Evolutionary conservation across 768 basidiomycete species (phyloP).

Genomic region (Favolaschia claudopus): DNA sequence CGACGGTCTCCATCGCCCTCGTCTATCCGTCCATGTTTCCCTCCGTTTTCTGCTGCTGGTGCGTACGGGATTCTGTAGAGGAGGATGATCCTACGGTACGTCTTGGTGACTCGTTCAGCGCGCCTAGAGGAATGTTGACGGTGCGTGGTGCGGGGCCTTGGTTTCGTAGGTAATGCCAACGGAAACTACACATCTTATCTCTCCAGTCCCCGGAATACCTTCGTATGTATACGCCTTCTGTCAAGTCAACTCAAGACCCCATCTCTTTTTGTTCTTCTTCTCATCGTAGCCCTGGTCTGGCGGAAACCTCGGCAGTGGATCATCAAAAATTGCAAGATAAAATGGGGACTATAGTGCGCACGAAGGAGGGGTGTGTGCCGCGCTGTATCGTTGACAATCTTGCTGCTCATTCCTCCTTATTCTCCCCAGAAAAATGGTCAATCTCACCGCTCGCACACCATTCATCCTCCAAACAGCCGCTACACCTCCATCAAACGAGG

Average conservation of each 20-base stretch:
- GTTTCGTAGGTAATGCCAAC: slow-evolving; percentile 16
- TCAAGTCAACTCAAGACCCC: background rate
- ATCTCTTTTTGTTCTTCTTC: background rate
- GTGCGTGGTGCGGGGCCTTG: background rate
- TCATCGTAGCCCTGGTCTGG: background rate
- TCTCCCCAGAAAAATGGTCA: too few species aligned
- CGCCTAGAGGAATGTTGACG: background rate
- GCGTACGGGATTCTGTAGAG: background rate
- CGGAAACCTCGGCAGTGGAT: slow-evolving; percentile 38
- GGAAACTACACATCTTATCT: slow-evolving; percentile 4
- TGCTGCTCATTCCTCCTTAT: too few species aligned
- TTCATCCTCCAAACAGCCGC: too few species aligned
- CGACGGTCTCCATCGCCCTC: background rate
- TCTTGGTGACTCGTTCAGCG: background rate
- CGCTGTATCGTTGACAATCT: too few species aligned
- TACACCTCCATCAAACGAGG: too few species aligned
- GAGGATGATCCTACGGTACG: slow-evolving; percentile 10
- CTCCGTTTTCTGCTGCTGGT: slow-evolving; percentile 3
- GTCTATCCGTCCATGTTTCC: slow-evolving; percentile 6
- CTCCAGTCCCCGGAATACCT: background rate
- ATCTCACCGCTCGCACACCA: too few species aligned
- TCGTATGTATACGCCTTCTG: background rate
- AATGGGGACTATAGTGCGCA: slow-evolving; percentile 62
- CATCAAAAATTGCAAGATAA: slow-evolving; percentile 61
- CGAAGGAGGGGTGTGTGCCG: slow-evolving; percentile 69